Evolutionary conservation across 768 basidiomycete genomes (phyloP).

Genomic region (Xanthoconium stramineum): DNA sequence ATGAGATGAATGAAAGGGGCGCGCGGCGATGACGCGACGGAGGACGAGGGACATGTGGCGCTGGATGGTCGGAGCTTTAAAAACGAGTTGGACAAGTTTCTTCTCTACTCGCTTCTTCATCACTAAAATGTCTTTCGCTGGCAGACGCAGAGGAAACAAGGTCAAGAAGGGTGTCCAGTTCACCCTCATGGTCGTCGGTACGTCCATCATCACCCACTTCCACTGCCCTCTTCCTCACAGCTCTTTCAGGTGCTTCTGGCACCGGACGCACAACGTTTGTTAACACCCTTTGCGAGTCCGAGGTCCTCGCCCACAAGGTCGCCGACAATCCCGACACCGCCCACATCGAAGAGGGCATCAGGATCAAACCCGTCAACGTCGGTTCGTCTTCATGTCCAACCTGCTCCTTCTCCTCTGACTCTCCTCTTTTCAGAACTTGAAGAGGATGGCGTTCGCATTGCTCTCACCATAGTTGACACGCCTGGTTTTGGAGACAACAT

Average conservation of each 20-base stretch:
- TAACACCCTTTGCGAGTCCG: conserved; percentile 97
- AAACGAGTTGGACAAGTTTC: conserved; percentile 31
- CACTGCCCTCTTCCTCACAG: neutral
- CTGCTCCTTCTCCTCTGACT: neutral
- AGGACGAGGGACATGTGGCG: conserved; percentile 24
- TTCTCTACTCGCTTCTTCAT: conserved; percentile 28
- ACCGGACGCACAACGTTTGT: conserved; percentile 98
- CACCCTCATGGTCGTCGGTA: conserved; percentile 97
- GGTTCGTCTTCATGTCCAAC: conserved; percentile 42
- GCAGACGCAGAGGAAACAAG: conserved; percentile 86
- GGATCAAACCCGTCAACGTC: conserved; percentile 92
- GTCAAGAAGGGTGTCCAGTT: conserved; percentile 99
- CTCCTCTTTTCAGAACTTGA: conserved; percentile 70
- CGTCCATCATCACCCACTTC: conserved; percentile 30
- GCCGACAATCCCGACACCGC: conserved; percentile 83
- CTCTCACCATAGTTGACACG: conserved; percentile 96
- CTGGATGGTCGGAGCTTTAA: conserved; percentile 32
- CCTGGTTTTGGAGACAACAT: conserved; percentile 99
- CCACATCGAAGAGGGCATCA: conserved; percentile 91
- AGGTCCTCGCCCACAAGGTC: conserved; percentile 85
- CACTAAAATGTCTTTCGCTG: conserved; percentile 74
- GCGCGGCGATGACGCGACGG: conserved; percentile 11
- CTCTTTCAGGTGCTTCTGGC: conserved; percentile 84
- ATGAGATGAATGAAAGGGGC: conserved; percentile 9
- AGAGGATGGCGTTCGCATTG: conserved; percentile 97